Conservation (phyloP, 345 rosid genomes). For the Dipteronia dyeriana region DNA sequence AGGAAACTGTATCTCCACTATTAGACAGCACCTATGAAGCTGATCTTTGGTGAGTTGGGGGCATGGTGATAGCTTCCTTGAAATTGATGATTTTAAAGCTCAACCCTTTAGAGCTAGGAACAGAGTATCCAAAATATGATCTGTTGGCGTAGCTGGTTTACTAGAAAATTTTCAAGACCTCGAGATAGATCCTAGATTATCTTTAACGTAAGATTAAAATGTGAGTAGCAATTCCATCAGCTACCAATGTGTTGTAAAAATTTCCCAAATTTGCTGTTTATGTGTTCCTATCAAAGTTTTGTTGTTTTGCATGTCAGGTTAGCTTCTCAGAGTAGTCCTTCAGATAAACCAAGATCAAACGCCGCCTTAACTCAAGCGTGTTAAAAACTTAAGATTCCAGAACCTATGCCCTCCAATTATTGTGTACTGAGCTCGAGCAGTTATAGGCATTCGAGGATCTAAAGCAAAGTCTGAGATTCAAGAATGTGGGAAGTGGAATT, state of each 20-base stretch:
- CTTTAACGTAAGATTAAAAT: background rate
- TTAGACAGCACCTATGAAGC: background rate
- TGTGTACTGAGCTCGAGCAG: no score
- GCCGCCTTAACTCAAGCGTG: no score
- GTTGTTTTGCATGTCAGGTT: background rate
- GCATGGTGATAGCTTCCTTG: background rate
- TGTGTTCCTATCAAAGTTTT: background rate
- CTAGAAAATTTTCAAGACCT: no score
- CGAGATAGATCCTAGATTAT: background rate
- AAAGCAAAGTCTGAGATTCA: no score
- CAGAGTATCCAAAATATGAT: background rate
- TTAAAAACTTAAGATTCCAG: no score
- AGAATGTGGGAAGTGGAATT: no score
- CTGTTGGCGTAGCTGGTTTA: background rate
- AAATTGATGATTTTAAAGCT: background rate
- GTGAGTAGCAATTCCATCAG: background rate
- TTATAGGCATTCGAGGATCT: no score
- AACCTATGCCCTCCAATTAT: no score
- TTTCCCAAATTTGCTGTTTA: background rate
- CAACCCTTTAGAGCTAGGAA: background rate
- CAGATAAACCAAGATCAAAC: background rate
- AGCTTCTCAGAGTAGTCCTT: background rate
- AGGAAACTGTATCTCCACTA: background rate
- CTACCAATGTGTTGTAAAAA: background rate
- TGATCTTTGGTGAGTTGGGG: background rate